These are phyloP conservation scores for Talaromyces rugulosus DNA, from an alignment of 2,329 filamentous ascomycete genomes.

Conservation along the genomic window DNA sequence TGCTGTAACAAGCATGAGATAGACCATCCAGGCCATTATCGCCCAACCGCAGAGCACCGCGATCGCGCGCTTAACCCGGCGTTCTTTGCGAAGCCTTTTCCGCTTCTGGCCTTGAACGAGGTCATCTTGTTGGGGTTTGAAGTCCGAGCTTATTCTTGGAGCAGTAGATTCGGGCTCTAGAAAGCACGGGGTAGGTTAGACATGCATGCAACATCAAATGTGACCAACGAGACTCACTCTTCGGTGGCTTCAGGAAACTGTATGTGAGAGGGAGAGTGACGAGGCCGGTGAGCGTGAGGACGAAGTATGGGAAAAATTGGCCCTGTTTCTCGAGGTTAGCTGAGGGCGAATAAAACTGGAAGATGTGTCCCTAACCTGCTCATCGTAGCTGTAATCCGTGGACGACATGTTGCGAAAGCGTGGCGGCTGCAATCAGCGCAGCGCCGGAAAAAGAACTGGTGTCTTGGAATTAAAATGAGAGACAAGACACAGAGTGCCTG, in stretches of 20 bases:
- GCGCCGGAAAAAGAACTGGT: not conserved
- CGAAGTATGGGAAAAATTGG: conserved; percentile 99
- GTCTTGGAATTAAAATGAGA: not conserved
- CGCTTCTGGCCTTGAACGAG: conserved; percentile 77
- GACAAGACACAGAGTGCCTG: not conserved
- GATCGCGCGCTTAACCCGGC: conserved; percentile 78
- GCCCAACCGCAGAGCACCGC: conserved; percentile 74
- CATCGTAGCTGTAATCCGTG: conserved; percentile 97
- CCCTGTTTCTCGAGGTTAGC: conserved; percentile 50
- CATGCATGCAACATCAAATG: not conserved
- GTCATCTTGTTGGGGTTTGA: conserved; percentile 75
- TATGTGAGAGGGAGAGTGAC: conserved; percentile 89
- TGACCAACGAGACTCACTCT: conserved; percentile 43
- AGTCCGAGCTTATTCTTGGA: conserved; percentile 75
- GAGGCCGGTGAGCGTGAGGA: conserved; percentile 82
- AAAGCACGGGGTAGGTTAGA: conserved; percentile 8
- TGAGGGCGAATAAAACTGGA: not conserved
- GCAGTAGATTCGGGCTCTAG: conserved; percentile 72
- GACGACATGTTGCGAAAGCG: conserved; percentile 59
- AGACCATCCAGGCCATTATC: conserved; percentile 84
- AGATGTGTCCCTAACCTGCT: conserved; percentile 57
- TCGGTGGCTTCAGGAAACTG: conserved; percentile 74
- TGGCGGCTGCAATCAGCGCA: conserved; percentile 8
- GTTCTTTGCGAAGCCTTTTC: conserved; percentile 84
- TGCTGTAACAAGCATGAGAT: conserved; percentile 78